Base-by-base conservation (phyloP, 345 rosid genomes). In the Aquilaria yunnanensis region DNA sequence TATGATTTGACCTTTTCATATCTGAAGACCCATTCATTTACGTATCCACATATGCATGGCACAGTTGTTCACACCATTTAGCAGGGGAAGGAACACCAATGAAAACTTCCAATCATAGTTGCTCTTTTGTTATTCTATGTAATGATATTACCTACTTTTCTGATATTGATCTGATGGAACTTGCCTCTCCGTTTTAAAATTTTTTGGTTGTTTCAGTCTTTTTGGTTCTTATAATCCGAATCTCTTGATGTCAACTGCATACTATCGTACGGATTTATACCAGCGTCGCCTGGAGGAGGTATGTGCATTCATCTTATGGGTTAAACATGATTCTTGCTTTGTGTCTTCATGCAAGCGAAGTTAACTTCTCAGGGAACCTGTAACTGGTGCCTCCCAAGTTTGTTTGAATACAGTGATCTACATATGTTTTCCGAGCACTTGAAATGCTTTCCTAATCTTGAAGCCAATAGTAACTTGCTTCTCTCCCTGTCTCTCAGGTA, bases 201-300 rank as follows among this genome's bases (percentile, higher is more conserved):
- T 11, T 65, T 59, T 49, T 13, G 59, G 52, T 73, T 67, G 14
- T 67, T 71, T 66, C 93, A 90, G 97, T 73, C 85, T 94, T 45
- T 94, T 94, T 71, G 78, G 77, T 77, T 88, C 93, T 12, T 90
- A 86, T 51, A 78, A 90, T 73, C 93, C 88, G 32, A 83, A 68
- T 71, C 57, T 63, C 64, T 76, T 94, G 74, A 83, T 90, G 96
- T 94, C 97, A 53, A 94, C 86, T 63, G 96, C 99, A 45, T 94
- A 78, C 70, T 81, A 85, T 77, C 83, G 91, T 33, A 90, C 84
- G 57, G 90, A 94, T 83, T 71, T 87, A 60, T 94, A 82, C 75
- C 85, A 84, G 51, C 84, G 81, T 54, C 60, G 13, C 56, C 60
- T 88, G 68, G 72, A 74, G 29, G 70, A 82, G 93, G 97, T 94